These are phyloP conservation scores for Murraya paniculata DNA, from an alignment of 345 rosid species.

Conservation along the genomic window DNA sequence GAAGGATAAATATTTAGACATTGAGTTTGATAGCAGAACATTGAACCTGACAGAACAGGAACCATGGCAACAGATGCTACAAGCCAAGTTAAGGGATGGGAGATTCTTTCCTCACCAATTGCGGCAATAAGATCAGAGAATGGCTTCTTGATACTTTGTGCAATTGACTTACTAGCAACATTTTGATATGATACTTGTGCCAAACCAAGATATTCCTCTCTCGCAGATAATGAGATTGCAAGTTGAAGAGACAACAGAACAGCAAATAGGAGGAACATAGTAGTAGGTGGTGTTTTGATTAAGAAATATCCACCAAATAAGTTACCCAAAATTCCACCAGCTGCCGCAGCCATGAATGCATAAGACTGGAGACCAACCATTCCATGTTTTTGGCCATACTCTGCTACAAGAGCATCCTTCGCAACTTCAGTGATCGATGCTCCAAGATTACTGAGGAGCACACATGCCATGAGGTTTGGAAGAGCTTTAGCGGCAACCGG, in stretches of 20 bases:
- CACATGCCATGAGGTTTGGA: constrained; percentile 61
- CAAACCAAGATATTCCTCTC: constrained; percentile 61
- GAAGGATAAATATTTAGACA: constrained; percentile 65
- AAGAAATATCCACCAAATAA: constrained; percentile 69
- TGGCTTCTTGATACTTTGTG: constrained; percentile 43
- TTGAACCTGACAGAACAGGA: constrained; percentile 74
- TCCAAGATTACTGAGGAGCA: constrained; percentile 73
- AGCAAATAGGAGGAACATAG: constrained; percentile 57
- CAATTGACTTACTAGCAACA: constrained; percentile 30
- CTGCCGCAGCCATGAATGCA: constrained; percentile 84
- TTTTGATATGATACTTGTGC: constrained; percentile 25
- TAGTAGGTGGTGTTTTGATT: constrained; percentile 40
- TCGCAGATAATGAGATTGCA: constrained; percentile 39
- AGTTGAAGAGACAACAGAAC: constrained; percentile 57
- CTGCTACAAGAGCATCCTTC: constrained; percentile 86
- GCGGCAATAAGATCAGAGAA: constrained; percentile 51
- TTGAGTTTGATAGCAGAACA: constrained; percentile 86
- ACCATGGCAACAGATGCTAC: constrained; percentile 66
- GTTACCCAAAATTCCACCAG: constrained; percentile 81
- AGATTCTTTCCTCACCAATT: constrained; percentile 53
- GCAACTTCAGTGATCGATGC: constrained; percentile 88
- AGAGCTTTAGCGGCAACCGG: constrained; percentile 59
- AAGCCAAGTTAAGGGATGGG: constrained; percentile 58
- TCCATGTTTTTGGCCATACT: constrained; percentile 60
- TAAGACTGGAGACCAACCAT: constrained; percentile 69